Conservation (phyloP, 2,329 filamentous ascomycete species). For the Fusarium fujikuroi region DNA sequence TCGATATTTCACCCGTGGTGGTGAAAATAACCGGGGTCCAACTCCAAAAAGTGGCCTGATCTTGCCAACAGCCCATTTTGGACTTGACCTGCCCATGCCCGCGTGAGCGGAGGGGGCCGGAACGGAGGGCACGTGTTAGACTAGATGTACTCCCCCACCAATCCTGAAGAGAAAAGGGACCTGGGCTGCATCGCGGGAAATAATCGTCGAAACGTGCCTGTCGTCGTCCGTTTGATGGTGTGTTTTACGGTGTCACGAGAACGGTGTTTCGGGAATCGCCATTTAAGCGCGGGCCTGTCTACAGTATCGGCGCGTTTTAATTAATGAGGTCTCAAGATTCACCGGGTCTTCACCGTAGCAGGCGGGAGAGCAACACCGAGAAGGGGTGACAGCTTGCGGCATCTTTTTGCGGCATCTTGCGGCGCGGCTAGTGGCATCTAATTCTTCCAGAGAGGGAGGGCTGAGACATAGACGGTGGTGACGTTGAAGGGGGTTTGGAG, state of each 20-base stretch:
- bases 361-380: slow-evolving; percentile 17
- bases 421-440: background rate
- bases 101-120: slow-evolving; percentile 46
- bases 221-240: slow-evolving; percentile 34
- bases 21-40: background rate
- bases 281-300: slow-evolving; percentile 7
- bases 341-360: background rate
- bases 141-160: background rate
- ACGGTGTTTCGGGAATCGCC: slow-evolving; percentile 23
- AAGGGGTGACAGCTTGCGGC: background rate
- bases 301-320: background rate
- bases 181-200: slow-evolving; percentile 36
- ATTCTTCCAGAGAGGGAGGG: background rate
- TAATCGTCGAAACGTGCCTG: slow-evolving; percentile 36
- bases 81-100: slow-evolving; percentile 24
- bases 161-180: background rate
- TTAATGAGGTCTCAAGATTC: background rate
- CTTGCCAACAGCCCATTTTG: slow-evolving; percentile 41
- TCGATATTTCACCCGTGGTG: background rate
- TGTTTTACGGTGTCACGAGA: slow-evolving; percentile 24
- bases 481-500: background rate
- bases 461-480: background rate
- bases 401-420: slow-evolving; percentile 9
- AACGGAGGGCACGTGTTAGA: slow-evolving; percentile 35
- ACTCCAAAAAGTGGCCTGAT: slow-evolving; percentile 42